Conservation (phyloP, 192 early-diverging fungal genomes). For the Coemansia sp. region DNA sequence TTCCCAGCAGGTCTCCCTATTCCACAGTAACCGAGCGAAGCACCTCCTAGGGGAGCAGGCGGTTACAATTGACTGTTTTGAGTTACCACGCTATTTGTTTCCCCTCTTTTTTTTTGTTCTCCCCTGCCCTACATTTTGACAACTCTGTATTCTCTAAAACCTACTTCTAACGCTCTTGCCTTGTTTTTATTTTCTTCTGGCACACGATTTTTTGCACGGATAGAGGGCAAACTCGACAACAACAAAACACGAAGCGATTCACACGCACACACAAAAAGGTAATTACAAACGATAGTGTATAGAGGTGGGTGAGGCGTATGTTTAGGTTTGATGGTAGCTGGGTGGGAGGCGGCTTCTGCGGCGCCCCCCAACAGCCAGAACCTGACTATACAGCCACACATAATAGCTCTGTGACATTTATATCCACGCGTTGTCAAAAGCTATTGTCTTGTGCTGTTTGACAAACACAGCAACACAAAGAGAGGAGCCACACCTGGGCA, state of each 20-base stretch:
- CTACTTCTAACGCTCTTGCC: neutral
- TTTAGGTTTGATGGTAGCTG: neutral
- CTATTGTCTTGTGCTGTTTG: conserved; percentile 2
- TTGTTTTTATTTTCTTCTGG: conserved; percentile 4
- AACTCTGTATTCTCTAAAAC: neutral
- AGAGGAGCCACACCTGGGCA: conserved; percentile 13
- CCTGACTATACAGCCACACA: conserved; percentile 5
- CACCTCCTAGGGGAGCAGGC: neutral
- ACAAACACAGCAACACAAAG: neutral
- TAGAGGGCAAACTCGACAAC: conserved; percentile 2
- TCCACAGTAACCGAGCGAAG: conserved; percentile 1
- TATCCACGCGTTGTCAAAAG: conserved; percentile 4
- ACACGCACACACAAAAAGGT: conserved; percentile 7
- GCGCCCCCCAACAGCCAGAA: conserved; percentile 2
- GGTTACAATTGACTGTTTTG: conserved; percentile 5
- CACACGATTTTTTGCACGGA: neutral
- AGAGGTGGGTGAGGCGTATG: conserved; percentile 4
- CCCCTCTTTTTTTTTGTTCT: neutral
- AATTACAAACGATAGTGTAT: neutral
- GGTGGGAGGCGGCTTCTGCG: neutral
- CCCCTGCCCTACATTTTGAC: neutral
- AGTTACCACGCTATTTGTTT: conserved; percentile 4
- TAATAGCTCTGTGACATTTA: neutral
- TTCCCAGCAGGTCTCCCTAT: neutral
- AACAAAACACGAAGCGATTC: neutral